phyloP scores from a whole-genome alignment of 768 basidiomycete species.

The Phylloporus arenicola region DNA sequence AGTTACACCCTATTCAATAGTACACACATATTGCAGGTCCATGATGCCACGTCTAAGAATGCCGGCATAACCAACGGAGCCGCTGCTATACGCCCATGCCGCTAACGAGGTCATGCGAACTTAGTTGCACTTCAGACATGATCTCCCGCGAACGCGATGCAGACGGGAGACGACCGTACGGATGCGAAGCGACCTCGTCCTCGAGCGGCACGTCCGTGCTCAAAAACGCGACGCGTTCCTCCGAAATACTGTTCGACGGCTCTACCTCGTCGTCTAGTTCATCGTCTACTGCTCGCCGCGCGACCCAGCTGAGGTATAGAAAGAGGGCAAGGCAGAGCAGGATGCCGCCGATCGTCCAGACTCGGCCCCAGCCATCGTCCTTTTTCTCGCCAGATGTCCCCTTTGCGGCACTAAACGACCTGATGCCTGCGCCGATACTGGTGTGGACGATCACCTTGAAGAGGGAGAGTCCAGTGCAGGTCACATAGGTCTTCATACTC shows the following conservation, averaged over 20 bases:
- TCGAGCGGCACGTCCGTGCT: conserved; percentile 25
- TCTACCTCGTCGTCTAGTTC: conserved; percentile 44
- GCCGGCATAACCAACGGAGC: not conserved
- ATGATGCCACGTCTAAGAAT: not conserved
- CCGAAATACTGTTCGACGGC: conserved; percentile 27
- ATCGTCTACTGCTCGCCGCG: conserved; percentile 61
- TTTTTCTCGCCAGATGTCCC: conserved; percentile 34
- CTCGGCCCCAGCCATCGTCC: conserved; percentile 43
- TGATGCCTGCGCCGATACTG: conserved; percentile 77
- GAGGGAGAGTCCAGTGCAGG: conserved; percentile 76
- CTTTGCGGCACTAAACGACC: conserved; percentile 61
- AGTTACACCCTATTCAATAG: not conserved
- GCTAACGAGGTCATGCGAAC: conserved; percentile 8
- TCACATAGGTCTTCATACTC: conserved; percentile 69
- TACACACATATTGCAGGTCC: conserved; percentile 15
- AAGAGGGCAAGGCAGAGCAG: conserved; percentile 68
- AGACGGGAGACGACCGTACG: conserved; percentile 16
- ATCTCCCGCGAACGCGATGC: conserved; percentile 17
- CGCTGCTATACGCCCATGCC: conserved; percentile 12
- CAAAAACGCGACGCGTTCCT: conserved; percentile 54
- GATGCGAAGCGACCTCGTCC: conserved; percentile 17
- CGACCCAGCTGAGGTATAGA: conserved; percentile 75
- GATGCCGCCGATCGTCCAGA: conserved; percentile 68
- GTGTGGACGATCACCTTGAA: conserved; percentile 92
- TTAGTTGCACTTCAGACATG: conserved; percentile 49